Conservation (phyloP, 768 basidiomycete genomes). For the Cystobasidium ongulense region DNA sequence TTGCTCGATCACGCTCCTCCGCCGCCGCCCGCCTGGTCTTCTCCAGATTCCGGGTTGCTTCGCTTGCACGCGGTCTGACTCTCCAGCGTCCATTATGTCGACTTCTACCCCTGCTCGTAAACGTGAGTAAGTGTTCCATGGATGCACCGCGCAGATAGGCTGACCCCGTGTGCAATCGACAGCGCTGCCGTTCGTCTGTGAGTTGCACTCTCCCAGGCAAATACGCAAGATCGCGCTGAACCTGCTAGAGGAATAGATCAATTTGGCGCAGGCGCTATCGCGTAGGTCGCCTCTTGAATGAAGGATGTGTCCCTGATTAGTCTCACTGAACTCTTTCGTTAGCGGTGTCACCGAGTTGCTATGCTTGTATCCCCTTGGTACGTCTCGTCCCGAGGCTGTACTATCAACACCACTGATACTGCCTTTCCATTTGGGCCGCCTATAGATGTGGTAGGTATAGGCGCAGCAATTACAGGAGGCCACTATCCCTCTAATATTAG, state of each 20-base stretch:
- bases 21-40: no score
- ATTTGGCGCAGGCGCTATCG: conserved; percentile 91
- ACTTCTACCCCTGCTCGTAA: no score
- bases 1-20: no score
- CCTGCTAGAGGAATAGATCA: conserved; percentile 50
- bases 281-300: conserved; percentile 42
- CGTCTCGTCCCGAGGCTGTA: conserved; percentile 39
- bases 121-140: no score
- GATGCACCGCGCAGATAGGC: neutral
- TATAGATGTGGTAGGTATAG: conserved; percentile 69
- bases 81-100: no score
- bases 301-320: neutral
- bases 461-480: neutral
- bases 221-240: neutral
- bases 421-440: neutral
- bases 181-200: conserved; percentile 48
- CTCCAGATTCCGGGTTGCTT: no score
- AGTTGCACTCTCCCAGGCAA: neutral
- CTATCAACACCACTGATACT: neutral
- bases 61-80: no score
- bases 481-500: neutral
- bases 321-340: neutral
- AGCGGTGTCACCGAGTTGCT: conserved; percentile 54
- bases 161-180: no score
- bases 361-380: conserved; percentile 83